Evolutionary conservation across 495 filamentous ascomycete genomes (phyloP), one percentile per base, ranked within the genome.

Genomic region (Annulohypoxylon stygium): DNA sequence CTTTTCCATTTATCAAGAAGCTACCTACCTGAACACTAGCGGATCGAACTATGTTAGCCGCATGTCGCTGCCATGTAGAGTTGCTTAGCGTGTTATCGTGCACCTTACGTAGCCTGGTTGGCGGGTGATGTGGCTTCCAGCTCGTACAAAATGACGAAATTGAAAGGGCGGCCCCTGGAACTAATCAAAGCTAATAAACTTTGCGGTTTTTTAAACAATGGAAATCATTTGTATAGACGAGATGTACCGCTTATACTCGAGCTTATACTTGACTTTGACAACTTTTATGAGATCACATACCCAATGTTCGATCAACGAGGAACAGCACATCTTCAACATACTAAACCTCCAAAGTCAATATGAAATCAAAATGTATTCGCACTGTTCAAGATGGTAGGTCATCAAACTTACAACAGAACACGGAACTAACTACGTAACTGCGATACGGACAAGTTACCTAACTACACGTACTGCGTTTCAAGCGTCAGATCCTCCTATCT

Each of bases 111-210:
- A 50, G 54, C 47, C 30, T 37, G 36, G 61, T 57, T 50, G 43
- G 62, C 47, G 14, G 64, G 34, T 23, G 36, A 37, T 53, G 60
- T 65, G 61, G 55, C 47, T 67, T 60, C 33, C 20, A 58, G 45
- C 57, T 64, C 36, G 48, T 60, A 70, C 61, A 67, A 50, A 57
- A 58, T 70, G 71, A 74, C 67, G 71, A 74, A 70, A 74, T 74
- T 10, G 30, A 10, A 50, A 53, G 25, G 2, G 20, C 33, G 18
- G 23, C 67, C 71, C 71, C 67, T 74, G 57, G 57, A 23, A 67
- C 61, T 67, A 57, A 57, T 26, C 70, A 50, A 50, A 10, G 63
- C 61, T 67, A 57, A 57, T 7, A 18, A 59, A 61, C 58, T 47
- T 47, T 45, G 23, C 55, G 36, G 55, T 16, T 23, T 39, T 61